Evolutionary conservation across 139 green algal species (phyloP).

Genomic region (Parachlorella kessleri): DNA sequence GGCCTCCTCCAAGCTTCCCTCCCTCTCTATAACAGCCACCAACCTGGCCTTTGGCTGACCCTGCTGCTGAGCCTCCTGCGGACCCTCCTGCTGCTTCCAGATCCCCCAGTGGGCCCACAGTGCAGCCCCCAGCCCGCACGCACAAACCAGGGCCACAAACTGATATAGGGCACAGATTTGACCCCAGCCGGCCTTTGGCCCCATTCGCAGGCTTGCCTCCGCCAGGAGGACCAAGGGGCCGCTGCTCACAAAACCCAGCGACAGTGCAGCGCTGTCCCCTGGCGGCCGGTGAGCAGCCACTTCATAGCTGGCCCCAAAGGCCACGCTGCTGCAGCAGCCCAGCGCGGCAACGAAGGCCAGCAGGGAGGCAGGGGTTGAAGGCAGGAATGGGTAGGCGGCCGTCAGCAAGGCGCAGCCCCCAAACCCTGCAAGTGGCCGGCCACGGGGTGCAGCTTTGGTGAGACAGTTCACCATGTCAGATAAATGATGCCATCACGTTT

Average conservation of each 20-base stretch:
- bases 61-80: no score
- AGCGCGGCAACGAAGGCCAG: not conserved
- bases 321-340: not conserved
- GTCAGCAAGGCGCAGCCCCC: slow-evolving; percentile 6
- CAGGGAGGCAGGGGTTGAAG: not conserved
- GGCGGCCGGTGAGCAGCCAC: not conserved
- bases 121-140: not conserved
- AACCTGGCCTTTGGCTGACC: no score
- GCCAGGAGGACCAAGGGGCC: slow-evolving; percentile 7
- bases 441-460: no score
- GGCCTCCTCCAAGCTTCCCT: no score
- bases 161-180: slow-evolving; percentile 1
- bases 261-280: not conserved
- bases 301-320: not conserved
- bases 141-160: not conserved
- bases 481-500: no score
- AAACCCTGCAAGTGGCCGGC: slow-evolving; percentile 7
- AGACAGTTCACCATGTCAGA: no score
- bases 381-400: slow-evolving; percentile 3
- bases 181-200: not conserved
- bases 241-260: slow-evolving; percentile 9
- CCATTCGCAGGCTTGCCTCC: not conserved
- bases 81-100: no score
- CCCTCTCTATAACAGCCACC: no score
- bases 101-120: not conserved